Evolutionary conservation across 1,284 basidiomycete genomes (phyloP).

Genomic region (Pseudozyma tsukubaensis): DNA sequence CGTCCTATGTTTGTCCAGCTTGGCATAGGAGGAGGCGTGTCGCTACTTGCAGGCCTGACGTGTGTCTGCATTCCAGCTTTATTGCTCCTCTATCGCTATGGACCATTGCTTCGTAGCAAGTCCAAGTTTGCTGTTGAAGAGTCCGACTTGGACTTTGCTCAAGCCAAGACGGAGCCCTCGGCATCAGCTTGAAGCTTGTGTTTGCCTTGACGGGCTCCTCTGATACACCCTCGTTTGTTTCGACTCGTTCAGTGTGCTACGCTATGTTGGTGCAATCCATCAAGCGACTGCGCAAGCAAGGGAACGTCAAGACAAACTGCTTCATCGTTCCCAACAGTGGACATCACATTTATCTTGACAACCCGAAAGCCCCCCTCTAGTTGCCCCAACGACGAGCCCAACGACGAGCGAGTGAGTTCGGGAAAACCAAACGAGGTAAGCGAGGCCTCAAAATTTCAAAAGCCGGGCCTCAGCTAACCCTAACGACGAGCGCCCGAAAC

Average conservation of each 20-base stretch:
- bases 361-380: conserved; percentile 50
- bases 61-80: conserved; percentile 6
- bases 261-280: no score
- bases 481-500: no score
- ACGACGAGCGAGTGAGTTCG: no score
- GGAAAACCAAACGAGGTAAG: no score
- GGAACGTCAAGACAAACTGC: conserved; percentile 46
- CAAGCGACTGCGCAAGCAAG: conserved; percentile 43
- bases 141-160: not conserved
- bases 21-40: conserved; percentile 9
- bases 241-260: no score
- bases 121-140: conserved; percentile 6
- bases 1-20: conserved; percentile 15
- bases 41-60: conserved; percentile 15
- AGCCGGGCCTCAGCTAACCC: no score
- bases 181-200: no score
- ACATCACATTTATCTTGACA: conserved; percentile 66
- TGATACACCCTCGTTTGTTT: no score
- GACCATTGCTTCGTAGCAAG: conserved; percentile 5
- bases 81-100: conserved; percentile 3
- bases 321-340: conserved; percentile 62
- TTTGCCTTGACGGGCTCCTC: no score
- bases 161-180: no score
- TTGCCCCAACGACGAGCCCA: no score
- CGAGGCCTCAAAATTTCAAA: no score